Base-by-base conservation (phyloP, 2,329 filamentous ascomycete genomes). In the Pochonia chlamydosporia region DNA sequence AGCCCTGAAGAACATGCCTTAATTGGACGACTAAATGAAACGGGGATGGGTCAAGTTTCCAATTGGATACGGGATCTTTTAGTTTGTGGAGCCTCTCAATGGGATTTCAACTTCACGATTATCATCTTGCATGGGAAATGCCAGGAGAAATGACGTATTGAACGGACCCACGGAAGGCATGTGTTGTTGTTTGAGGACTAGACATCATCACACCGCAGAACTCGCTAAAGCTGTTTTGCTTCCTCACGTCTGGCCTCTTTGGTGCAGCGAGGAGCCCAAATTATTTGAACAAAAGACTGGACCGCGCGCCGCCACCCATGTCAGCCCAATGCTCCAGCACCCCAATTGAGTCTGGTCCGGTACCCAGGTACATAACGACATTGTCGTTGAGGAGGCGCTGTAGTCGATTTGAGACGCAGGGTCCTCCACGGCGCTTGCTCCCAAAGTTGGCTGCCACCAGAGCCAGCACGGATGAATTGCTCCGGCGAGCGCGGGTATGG, bases 31-130 rank as follows among this genome's bases (percentile, higher is more conserved):
- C 31, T 7, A 16, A 16, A 16, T 16, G 5, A 35, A 35, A 35
- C n/a, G n/a, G n/a, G n/a, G 14, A 35, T 35, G n/a, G 16, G 31
- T 16, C 31, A 16, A 20, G n/a, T 9, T 30, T 43, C 16, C n/a
- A 21, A 43, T 43, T 43, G 28, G 41, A 6, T 11, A 35, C 31
- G 31, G n/a, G n/a, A n/a, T 35, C n/a, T 16, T 18, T 35, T 35
- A 18, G 2, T 35, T 35, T 35, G 31, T 35, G 31, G 31, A 35
- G 31, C 14, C 25, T 10, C 13, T 33, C 14, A 10, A 45, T 46
- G 47, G 47, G 33, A 43, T 49, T 42, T 36, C 42, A 43, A 37
- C 23, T 49, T 49, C 43, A 24, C 47, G 24, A 43, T 49, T 40
- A n/a, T 16, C 30, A 10, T 5, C 4, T 14, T 23, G 25, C 14